Conservation (phyloP, 1,284 basidiomycete genomes). For the Tylopilus sp. region DNA sequence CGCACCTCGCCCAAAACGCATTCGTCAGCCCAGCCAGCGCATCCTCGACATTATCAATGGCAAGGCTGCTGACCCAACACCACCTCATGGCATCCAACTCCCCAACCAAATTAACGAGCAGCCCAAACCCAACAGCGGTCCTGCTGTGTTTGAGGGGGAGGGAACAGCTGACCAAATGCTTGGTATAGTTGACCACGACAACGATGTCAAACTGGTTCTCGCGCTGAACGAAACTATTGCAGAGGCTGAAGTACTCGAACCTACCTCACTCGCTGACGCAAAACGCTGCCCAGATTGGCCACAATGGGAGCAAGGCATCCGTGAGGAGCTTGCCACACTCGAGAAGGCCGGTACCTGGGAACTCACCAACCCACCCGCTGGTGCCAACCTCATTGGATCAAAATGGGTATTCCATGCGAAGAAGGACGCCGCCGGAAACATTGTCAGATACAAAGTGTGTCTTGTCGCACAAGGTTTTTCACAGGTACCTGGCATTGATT, state of each 20-base stretch:
- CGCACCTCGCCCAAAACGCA: neutral
- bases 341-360: conserved; percentile 13
- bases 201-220: neutral
- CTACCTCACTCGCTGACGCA: neutral
- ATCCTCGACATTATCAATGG: neutral
- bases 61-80: neutral
- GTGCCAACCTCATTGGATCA: conserved; percentile 15
- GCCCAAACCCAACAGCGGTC: neutral
- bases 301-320: neutral
- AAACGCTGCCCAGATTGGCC: neutral
- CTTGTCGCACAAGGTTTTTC: conserved; percentile 43
- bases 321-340: neutral
- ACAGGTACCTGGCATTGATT: conserved; percentile 43
- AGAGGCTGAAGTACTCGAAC: neutral
- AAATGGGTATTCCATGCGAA: conserved; percentile 40
- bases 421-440: conserved; percentile 31
- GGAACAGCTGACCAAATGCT: neutral
- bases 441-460: conserved; percentile 38
- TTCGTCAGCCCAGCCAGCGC: neutral
- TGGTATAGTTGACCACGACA: neutral
- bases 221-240: neutral
- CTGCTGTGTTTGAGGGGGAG: neutral
- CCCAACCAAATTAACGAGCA: neutral
- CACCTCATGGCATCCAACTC: neutral
- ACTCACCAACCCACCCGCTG: neutral